phyloP scores from a whole-genome alignment of 1,284 basidiomycete species.

The Fistulina hepatica region DNA sequence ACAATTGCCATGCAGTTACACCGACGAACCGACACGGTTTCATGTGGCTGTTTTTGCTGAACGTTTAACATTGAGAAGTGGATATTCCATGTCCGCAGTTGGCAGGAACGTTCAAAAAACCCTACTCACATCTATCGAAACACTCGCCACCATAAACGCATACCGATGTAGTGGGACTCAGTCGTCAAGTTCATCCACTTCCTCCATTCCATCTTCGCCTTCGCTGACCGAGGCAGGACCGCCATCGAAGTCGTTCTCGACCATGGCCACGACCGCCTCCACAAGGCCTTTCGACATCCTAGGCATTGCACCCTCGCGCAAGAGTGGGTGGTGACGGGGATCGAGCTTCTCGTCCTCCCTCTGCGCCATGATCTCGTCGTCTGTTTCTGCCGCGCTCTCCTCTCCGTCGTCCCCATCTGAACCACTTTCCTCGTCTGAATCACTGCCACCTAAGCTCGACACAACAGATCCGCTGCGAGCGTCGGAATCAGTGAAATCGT shows the following conservation, averaged over 20 bases:
- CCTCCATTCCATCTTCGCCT: constrained; percentile 18
- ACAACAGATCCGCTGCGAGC: no score
- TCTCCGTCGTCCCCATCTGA: constrained; percentile 22
- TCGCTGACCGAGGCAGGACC: no score
- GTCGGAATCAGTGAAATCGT: no score
- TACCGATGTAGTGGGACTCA: no score
- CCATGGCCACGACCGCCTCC: constrained; percentile 52
- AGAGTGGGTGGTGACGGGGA: constrained; percentile 47
- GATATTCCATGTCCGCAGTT: no score
- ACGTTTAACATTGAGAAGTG: no score
- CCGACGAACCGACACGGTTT: no score
- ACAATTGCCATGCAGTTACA: no score
- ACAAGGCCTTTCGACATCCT: constrained; percentile 54
- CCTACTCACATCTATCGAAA: no score
- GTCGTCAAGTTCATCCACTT: constrained; percentile 26
- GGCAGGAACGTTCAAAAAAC: no score
- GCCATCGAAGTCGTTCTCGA: constrained; percentile 37
- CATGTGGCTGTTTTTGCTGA: no score
- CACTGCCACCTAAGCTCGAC: constrained; percentile 7
- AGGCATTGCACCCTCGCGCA: constrained; percentile 58
- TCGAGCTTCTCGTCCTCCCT: constrained; percentile 32
- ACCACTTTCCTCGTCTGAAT: constrained; percentile 7
- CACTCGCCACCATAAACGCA: no score
- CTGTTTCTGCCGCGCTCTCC: constrained; percentile 29
- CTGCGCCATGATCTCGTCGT: constrained; percentile 31